Base-by-base conservation (phyloP, 2,329 filamentous ascomycete species). In the Laburnicola sp. region DNA sequence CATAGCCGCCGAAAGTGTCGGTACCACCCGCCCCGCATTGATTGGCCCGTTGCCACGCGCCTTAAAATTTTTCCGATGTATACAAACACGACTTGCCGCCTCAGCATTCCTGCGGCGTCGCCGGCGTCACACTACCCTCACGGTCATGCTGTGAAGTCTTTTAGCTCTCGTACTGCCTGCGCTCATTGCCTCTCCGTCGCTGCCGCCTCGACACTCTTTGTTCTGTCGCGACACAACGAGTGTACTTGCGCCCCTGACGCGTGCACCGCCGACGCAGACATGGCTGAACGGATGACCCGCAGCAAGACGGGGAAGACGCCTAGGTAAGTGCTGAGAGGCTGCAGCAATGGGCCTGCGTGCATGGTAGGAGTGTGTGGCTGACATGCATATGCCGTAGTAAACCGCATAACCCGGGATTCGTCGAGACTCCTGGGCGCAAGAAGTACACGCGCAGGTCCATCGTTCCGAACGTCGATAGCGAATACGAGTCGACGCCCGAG, bases 291-390 rank as follows among this genome's bases (percentile, higher is more conserved):
- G 59, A 68, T 77, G 50, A 80, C 78, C 50, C 72, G 78, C 30
- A 77, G 74, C 43, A 73, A 76, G 68, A 75, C 76, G 30, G 78
- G 78, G 54, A 78, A 75, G 63, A 79, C 76, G 45, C 77, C 76
- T 34, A 74, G 68, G 77, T 79, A 64, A 64, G 74, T 60, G 21
- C 41, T 16, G 16, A 16, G 16, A 16, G 16, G 16, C 16, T 16
- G 16, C 16, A 16, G 16, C 16, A 45, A 26, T 41, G 8, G 7
- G 10, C 11, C 32, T 42, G 37, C 40, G 25, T 5, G 27, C 7
- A 32, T 45, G 21, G 9, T 22, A 32, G 32, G 25, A n/a, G 37
- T 9, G 38, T 38, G 36, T 53, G 52, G 58, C 63, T 70, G 54
- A 72, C 57, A 45, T 57, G 48, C 47, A 54, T 16, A 37, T 34